Conservation (phyloP, 768 basidiomycete genomes). For the Epithele typhae region DNA sequence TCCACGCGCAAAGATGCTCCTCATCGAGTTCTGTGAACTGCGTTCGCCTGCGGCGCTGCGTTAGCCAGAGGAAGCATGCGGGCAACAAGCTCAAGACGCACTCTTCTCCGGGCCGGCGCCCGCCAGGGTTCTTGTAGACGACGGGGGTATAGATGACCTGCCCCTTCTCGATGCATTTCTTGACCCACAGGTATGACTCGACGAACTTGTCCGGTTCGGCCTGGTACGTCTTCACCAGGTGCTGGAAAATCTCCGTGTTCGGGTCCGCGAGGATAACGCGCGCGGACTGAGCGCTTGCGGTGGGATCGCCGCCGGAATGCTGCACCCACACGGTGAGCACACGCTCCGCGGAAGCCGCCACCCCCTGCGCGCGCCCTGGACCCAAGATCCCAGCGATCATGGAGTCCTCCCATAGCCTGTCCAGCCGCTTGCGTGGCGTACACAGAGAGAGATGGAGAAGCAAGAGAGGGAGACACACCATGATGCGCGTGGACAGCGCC, state of each 20-base stretch:
- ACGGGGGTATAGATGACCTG: constrained; percentile 64
- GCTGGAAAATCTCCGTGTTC: constrained; percentile 69
- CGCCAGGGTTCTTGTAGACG: constrained; percentile 82
- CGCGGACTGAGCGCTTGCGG: constrained; percentile 64
- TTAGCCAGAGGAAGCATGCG: not conserved
- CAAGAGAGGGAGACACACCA: constrained; percentile 38
- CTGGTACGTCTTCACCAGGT: constrained; percentile 70
- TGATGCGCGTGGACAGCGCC: constrained; percentile 64
- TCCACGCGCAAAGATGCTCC: constrained; percentile 69
- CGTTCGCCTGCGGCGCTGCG: constrained; percentile 51
- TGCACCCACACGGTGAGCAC: constrained; percentile 24
- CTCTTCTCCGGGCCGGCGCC: constrained; percentile 79
- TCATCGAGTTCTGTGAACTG: constrained; percentile 79
- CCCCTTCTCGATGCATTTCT: constrained; percentile 73
- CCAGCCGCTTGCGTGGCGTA: no score
- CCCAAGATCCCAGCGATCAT: no score
- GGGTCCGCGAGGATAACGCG: constrained; percentile 78
- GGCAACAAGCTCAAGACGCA: constrained; percentile 28
- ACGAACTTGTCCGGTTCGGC: constrained; percentile 68
- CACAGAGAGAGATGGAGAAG: not conserved
- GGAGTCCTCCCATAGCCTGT: no score
- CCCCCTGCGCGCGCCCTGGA: no score
- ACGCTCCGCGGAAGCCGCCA: not conserved
- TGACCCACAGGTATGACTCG: constrained; percentile 80
- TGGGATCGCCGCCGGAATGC: constrained; percentile 81